These are phyloP conservation scores for Fusarium liriodendri DNA, from an alignment of 2,329 filamentous ascomycete genomes.

Conservation along the genomic window DNA sequence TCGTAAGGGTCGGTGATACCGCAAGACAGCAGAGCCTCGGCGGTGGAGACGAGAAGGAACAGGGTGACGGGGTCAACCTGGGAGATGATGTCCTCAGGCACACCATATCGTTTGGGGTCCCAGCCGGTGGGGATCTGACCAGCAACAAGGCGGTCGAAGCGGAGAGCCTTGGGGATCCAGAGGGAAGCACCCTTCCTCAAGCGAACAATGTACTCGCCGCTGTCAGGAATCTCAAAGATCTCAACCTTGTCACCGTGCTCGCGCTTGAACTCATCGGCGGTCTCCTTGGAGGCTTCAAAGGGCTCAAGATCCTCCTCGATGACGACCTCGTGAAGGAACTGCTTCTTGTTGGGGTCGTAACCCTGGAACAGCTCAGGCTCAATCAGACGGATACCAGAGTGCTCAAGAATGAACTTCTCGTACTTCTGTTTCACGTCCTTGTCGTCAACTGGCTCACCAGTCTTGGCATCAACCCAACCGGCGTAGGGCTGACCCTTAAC, in stretches of 20 bases:
- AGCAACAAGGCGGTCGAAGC: slow-evolving; percentile 96
- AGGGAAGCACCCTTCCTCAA: slow-evolving; percentile 95
- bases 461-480: slow-evolving; percentile 96
- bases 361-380: slow-evolving; percentile 97
- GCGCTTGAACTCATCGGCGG: slow-evolving; percentile 95
- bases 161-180: slow-evolving; percentile 95
- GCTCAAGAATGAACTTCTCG: slow-evolving; percentile 95
- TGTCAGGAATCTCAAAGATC: slow-evolving; percentile 93
- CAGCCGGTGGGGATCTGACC: slow-evolving; percentile 97
- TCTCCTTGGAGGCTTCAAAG: slow-evolving; percentile 97
- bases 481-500: slow-evolving; percentile 97
- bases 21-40: slow-evolving; percentile 88
- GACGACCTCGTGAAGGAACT: slow-evolving; percentile 96
- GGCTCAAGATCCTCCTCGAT: slow-evolving; percentile 97
- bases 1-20: slow-evolving; percentile 99
- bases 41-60: slow-evolving; percentile 93
- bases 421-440: slow-evolving; percentile 98
- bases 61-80: slow-evolving; percentile 98
- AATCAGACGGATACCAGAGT: slow-evolving; percentile 96
- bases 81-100: slow-evolving; percentile 96
- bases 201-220: slow-evolving; percentile 92
- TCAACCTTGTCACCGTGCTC: slow-evolving; percentile 98
- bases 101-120: slow-evolving; percentile 95
- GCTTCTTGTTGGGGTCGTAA: slow-evolving; percentile 98
- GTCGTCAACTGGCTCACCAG: slow-evolving; percentile 94